Conservation (phyloP, 306 rosid genomes). For the Lathyrus oleraceus region DNA sequence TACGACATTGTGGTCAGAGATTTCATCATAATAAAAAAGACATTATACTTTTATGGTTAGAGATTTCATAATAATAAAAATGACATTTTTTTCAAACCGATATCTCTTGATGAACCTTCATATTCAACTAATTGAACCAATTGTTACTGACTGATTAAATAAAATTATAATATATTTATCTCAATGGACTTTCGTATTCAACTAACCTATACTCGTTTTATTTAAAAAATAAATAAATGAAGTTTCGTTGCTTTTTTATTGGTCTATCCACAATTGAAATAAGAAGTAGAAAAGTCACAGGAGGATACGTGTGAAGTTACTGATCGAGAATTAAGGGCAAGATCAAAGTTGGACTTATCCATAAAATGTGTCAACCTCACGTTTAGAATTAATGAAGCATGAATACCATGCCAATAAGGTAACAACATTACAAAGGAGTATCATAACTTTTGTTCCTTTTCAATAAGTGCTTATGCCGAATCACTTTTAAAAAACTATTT, state of each 20-base stretch:
- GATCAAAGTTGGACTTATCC: conserved; percentile 28
- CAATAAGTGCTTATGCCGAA: conserved; percentile 12
- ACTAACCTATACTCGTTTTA: background rate
- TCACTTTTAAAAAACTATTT: conserved; percentile 8
- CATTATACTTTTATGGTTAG: no score
- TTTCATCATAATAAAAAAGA: no score
- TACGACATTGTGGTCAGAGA: no score
- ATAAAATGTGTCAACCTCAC: conserved; percentile 10
- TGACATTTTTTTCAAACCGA: no score
- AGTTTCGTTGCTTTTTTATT: background rate
- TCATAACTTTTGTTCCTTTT: conserved; percentile 15
- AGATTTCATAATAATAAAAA: no score
- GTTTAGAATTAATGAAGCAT: conserved; percentile 21
- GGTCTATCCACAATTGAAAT: background rate
- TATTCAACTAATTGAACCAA: no score
- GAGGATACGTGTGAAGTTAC: conserved; percentile 6
- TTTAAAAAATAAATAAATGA: background rate
- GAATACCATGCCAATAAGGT: conserved; percentile 19
- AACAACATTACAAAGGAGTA: background rate
- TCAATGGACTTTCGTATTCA: no score
- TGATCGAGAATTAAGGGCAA: conserved; percentile 17
- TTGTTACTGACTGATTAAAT: no score
- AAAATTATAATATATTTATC: no score
- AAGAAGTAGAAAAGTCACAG: background rate
- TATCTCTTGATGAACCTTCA: no score